Evolutionary conservation across 2,329 filamentous ascomycete species (phyloP).

Genomic region (Trichophyton simii): DNA sequence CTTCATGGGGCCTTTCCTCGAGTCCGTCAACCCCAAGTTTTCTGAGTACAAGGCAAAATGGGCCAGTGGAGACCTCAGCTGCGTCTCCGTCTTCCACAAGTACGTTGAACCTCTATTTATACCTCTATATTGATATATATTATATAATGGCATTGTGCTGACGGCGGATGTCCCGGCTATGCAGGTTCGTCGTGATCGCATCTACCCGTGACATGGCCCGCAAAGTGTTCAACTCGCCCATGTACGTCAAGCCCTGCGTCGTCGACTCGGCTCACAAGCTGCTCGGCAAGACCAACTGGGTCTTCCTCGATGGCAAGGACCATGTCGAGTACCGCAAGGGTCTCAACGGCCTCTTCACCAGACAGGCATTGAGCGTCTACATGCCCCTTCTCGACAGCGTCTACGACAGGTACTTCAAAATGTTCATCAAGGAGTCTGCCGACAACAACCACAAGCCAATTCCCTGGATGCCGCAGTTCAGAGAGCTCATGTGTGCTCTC

Average conservation of each 20-base stretch:
- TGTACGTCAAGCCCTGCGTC: conserved; percentile 88
- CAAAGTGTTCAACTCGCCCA: conserved; percentile 91
- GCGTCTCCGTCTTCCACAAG: conserved; percentile 99
- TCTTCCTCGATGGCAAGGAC: conserved; percentile 87
- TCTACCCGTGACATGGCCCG: conserved; percentile 89
- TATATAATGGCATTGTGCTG: neutral
- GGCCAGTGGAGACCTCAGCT: conserved; percentile 81
- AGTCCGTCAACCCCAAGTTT: conserved; percentile 86
- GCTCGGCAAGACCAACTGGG: conserved; percentile 84
- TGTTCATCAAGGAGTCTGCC: conserved; percentile 63
- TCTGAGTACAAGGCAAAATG: conserved; percentile 86
- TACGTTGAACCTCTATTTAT: conserved; percentile 34
- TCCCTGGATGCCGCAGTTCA: conserved; percentile 84
- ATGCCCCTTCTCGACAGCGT: conserved; percentile 87
- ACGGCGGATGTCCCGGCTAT: neutral
- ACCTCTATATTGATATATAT: neutral
- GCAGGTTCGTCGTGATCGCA: conserved; percentile 89
- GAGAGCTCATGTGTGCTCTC: conserved; percentile 87
- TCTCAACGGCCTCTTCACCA: conserved; percentile 86
- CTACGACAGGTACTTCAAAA: conserved; percentile 73
- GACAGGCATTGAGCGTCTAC: conserved; percentile 73
- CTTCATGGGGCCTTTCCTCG: conserved; percentile 89
- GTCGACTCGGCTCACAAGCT: conserved; percentile 92
- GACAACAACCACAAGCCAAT: conserved; percentile 59
- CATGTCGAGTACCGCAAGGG: conserved; percentile 98